Evolutionary conservation across 78 protist genomes (phyloP).

Genomic region (Dictyostelium capitatum): DNA sequence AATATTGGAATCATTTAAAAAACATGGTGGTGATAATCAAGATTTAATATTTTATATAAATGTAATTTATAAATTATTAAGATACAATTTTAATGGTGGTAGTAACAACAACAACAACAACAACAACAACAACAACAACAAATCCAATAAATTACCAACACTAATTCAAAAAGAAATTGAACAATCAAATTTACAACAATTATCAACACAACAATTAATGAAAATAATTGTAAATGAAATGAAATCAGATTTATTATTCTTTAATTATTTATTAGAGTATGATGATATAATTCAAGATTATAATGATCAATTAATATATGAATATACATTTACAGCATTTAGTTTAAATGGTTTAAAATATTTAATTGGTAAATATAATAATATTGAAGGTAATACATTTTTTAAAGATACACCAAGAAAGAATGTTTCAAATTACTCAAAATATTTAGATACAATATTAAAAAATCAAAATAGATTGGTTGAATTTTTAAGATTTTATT

Average conservation of each 20-base stretch:
- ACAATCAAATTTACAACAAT: background rate
- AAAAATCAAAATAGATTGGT: background rate
- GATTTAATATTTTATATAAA: background rate
- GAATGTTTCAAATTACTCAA: background rate
- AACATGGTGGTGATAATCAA: background rate
- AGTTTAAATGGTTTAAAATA: background rate
- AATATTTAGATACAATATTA: background rate
- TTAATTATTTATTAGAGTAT: background rate
- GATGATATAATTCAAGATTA: background rate
- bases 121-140: background rate
- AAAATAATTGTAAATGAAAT: background rate
- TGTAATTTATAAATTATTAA: background rate
- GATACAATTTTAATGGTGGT: background rate
- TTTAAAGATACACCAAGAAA: constrained; percentile 4
- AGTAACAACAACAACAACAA: background rate
- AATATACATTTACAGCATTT: background rate
- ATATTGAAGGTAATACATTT: background rate
- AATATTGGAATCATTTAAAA: background rate
- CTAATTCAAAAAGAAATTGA: no score
- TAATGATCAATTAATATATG: background rate
- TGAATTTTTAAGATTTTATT: background rate
- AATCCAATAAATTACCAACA: no score
- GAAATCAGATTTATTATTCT: background rate
- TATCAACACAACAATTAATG: background rate
- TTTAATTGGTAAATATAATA: background rate